Evolutionary conservation across 805 yeast genomes (phyloP).

Genomic region (Pichia deserticola): DNA sequence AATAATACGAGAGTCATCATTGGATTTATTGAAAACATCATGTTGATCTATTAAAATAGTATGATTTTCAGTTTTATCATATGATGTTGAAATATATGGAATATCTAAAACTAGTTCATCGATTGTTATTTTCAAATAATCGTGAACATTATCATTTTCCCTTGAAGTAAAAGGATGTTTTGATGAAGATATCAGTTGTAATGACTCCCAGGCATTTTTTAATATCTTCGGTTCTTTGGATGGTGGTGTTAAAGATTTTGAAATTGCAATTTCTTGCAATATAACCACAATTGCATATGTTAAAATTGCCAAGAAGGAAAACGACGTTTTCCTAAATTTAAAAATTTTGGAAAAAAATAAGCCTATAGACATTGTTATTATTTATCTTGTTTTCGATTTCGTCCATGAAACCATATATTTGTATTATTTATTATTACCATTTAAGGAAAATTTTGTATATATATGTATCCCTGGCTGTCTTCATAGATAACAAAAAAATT

Average conservation of each 20-base stretch:
- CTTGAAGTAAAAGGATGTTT: slow-evolving; percentile 77
- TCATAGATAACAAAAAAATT: no score
- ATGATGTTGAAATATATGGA: slow-evolving; percentile 3
- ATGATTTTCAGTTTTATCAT: slow-evolving; percentile 8
- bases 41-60: slow-evolving; percentile 37
- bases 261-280: slow-evolving; percentile 29
- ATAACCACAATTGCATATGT: slow-evolving; percentile 38
- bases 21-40: slow-evolving; percentile 39
- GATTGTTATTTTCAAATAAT: slow-evolving; percentile 38
- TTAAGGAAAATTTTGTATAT: no score
- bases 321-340: slow-evolving; percentile 67
- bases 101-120: neutral
- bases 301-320: slow-evolving; percentile 47
- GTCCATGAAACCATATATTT: no score
- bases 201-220: slow-evolving; percentile 56
- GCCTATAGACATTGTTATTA: neutral
- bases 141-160: slow-evolving; percentile 71
- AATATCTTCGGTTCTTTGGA: slow-evolving; percentile 31
- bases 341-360: neutral
- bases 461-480: no score
- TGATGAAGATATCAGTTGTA: slow-evolving; percentile 57
- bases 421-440: no score
- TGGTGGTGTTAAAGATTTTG: slow-evolving; percentile 38
- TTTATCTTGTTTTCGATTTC: no score
- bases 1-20: slow-evolving; percentile 40